Evolutionary conservation across 371 early-diverging fungal genomes (phyloP).

Genomic region (Rhizomucor pusillus): DNA sequence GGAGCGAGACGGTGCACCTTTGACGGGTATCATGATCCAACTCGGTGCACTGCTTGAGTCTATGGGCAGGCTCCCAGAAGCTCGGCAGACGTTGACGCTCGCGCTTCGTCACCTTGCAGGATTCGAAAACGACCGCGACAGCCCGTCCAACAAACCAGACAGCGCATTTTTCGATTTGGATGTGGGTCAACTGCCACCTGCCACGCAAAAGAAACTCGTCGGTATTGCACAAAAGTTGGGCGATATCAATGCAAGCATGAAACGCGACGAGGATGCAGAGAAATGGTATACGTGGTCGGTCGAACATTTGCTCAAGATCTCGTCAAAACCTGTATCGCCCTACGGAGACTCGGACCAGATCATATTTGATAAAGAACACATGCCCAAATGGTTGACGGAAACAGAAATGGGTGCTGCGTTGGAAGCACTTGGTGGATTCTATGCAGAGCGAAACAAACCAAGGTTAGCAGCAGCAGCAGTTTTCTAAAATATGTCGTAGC

Average conservation of each 20-base stretch:
- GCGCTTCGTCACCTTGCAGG: slow-evolving; percentile 43
- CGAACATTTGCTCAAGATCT: slow-evolving; percentile 44
- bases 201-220: slow-evolving; percentile 44
- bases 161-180: slow-evolving; percentile 11
- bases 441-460: slow-evolving; percentile 43
- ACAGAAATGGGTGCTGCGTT: slow-evolving; percentile 58
- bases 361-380: slow-evolving; percentile 52
- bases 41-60: slow-evolving; percentile 50
- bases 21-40: slow-evolving; percentile 67
- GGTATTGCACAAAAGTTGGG: slow-evolving; percentile 65
- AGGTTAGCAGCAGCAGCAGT: slow-evolving; percentile 17
- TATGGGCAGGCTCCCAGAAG: slow-evolving; percentile 50
- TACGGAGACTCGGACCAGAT: slow-evolving; percentile 31
- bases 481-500: no score
- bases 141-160: slow-evolving; percentile 1
- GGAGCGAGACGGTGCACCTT: slow-evolving; percentile 48
- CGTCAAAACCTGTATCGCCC: slow-evolving; percentile 26
- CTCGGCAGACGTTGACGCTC: slow-evolving; percentile 46
- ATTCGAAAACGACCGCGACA: slow-evolving; percentile 11
- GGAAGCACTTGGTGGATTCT: slow-evolving; percentile 58
- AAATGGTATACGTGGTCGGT: slow-evolving; percentile 63
- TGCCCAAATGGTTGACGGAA: slow-evolving; percentile 61
- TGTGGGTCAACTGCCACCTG: slow-evolving; percentile 6
- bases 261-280: slow-evolving; percentile 57
- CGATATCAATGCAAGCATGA: slow-evolving; percentile 43